These are phyloP conservation scores for Durio zibethinus DNA, from an alignment of 345 rosid species.

Conservation along the genomic window DNA sequence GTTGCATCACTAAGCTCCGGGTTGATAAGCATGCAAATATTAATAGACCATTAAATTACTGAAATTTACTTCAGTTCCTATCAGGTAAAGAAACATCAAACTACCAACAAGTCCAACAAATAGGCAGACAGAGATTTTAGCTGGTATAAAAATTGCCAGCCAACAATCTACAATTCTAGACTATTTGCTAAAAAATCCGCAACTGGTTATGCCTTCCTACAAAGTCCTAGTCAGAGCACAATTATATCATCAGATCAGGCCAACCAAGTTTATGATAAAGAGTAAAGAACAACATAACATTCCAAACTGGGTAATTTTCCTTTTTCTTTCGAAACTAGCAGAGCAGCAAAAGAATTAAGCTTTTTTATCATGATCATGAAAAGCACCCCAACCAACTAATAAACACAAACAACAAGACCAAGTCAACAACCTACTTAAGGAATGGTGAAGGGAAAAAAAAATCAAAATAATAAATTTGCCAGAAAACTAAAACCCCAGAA, in stretches of 20 bases:
- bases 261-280: not conserved
- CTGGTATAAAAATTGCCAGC: not conserved
- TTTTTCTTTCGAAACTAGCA: constrained; percentile 11
- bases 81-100: constrained; percentile 6
- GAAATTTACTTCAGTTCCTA: not conserved
- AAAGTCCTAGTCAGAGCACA: constrained; percentile 5
- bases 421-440: constrained; percentile 11
- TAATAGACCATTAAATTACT: not conserved
- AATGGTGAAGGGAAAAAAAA: not conserved
- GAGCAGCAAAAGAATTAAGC: not conserved
- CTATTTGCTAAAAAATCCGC: not conserved
- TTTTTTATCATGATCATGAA: constrained; percentile 3
- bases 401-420: not conserved
- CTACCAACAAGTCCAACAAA: not conserved
- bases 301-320: not conserved
- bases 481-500: not conserved
- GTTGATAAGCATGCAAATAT: not conserved
- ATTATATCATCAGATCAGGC: not conserved
- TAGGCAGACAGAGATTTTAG: not conserved
- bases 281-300: not conserved
- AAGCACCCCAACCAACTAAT: not conserved
- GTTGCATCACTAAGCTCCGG: no score
- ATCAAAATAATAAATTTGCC: not conserved
- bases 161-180: not conserved
- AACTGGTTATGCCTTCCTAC: not conserved